Percentiles rank a stretch among this genome's conserved stretches.
Conservation (phyloP, 352 stramenopile genomes). For the Globisporangium radiosum region DNA sequence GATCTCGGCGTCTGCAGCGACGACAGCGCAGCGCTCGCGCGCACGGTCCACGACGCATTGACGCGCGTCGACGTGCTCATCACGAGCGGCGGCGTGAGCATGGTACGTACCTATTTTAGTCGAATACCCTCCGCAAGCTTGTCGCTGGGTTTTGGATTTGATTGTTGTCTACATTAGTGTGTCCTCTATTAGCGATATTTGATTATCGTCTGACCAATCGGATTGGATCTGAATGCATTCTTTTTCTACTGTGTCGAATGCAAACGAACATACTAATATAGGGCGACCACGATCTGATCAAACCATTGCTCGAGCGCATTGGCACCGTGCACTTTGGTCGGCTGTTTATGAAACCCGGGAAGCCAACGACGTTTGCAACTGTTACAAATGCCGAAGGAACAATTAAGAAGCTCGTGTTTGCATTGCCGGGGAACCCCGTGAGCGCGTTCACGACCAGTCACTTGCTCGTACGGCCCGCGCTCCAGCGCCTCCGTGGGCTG, state of each 20-base stretch:
- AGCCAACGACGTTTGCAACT: constrained; percentile 96
- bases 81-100: constrained; percentile 93
- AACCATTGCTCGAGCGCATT: constrained; percentile 82
- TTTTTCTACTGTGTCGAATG: not conserved
- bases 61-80: constrained; percentile 88
- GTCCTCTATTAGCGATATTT: no score
- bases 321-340: constrained; percentile 92
- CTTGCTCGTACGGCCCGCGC: constrained; percentile 89
- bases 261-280: constrained; percentile 3
- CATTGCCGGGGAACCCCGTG: constrained; percentile 95
- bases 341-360: constrained; percentile 97
- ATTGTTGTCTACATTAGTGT: not conserved
- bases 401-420: constrained; percentile 87
- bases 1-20: constrained; percentile 78
- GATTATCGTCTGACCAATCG: not conserved
- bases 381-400: constrained; percentile 27
- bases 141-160: not conserved
- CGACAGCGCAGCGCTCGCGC: constrained; percentile 43
- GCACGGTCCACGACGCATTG: constrained; percentile 36
- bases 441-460: constrained; percentile 92
- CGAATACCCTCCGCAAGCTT: no score
- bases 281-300: constrained; percentile 93
- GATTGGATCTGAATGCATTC: not conserved
- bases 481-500: constrained; percentile 83
- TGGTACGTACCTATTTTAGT: constrained; percentile 28